Evolutionary conservation across 2,329 filamentous ascomycete species (phyloP), one percentile per base, ranked within the genome.

Genomic region (Aspergillus udagawae): DNA sequence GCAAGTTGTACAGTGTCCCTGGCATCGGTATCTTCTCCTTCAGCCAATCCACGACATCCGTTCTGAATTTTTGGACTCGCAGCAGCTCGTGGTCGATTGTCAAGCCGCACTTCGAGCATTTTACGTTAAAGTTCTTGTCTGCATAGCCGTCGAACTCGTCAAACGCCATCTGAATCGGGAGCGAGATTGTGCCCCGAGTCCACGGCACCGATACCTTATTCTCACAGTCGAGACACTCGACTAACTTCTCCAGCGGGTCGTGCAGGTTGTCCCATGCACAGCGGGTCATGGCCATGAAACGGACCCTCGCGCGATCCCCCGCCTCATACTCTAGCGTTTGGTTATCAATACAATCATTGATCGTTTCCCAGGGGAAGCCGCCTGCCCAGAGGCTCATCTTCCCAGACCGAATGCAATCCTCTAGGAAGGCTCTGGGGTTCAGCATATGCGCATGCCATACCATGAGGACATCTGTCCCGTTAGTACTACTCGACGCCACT

Each of bases 401-500:
- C 0, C 83, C 84, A 28, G 78, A 73, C 7, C 88, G 81, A 55
- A 91, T 76, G 65, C 85, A 86, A 68, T 93, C 90, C 65, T 92
- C 88, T 3, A 91, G 81, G 67, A 86, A 92, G n/a, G 77, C 78
- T 44, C 87, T 79, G 0, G 90, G 90, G 63, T 92, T 92, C 3
- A 93, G 82, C 83, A 90, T 87, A 66, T 90, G 89, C 0, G 88
- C 78, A 70, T 93, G 90, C 86, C 87, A 90, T 0, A 92, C 86
- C 87, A 92, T 89, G 21, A 92, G 73, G 0, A 92, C 83, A 73
- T 92, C 89, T 80, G 49, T 71, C 41, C 65, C 49, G 38, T 35
- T 35, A 35, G 32, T 6, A 38, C 27, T 63, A 45, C 35, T 44
- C 59, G 29, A 32, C 12, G 25, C 59, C 12, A 35, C 51, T 58